Evolutionary conservation across 306 rosid genomes (phyloP).

Genomic region (Prinsepia uniflora): DNA sequence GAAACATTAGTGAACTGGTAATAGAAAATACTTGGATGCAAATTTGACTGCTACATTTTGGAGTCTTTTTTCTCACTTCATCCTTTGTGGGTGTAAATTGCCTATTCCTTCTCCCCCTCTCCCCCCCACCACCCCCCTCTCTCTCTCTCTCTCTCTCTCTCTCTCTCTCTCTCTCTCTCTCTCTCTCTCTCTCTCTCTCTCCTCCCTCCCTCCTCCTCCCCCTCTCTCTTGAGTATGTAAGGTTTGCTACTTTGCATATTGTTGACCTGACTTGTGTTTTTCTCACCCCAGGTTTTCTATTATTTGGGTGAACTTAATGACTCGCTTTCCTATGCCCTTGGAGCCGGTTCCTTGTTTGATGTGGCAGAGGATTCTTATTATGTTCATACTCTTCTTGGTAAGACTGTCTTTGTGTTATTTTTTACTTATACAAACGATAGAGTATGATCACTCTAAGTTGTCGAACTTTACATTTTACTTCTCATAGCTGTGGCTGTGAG

Average conservation of each 20-base stretch:
- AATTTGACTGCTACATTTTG: not conserved
- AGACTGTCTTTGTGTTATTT: slow-evolving; percentile 20
- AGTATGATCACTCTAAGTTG: not conserved
- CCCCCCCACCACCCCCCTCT: too few relatives aligned
- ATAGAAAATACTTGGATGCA: not conserved
- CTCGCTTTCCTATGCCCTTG: slow-evolving; percentile 90
- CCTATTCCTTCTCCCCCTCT: too few relatives aligned
- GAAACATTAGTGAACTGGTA: not conserved
- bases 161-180: too few relatives aligned
- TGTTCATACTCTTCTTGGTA: slow-evolving; percentile 94
- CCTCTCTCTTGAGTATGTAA: not conserved
- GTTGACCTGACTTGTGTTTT: slow-evolving; percentile 2
- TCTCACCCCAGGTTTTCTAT: slow-evolving; percentile 67
- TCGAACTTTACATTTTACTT: not conserved
- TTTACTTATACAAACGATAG: not conserved
- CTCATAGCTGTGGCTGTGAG: not conserved
- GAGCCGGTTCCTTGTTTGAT: slow-evolving; percentile 86
- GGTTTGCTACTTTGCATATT: not conserved
- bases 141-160: too few relatives aligned
- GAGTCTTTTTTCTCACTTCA: not conserved
- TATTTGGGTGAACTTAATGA: slow-evolving; percentile 95
- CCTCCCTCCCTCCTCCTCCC: too few relatives aligned
- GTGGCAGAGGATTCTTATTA: slow-evolving; percentile 95
- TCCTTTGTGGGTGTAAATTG: not conserved
- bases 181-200: too few relatives aligned